Evolutionary conservation across 345 rosid genomes (phyloP), one percentile per base, ranked within the genome.

Genomic region (Rhodamnia argentea): DNA sequence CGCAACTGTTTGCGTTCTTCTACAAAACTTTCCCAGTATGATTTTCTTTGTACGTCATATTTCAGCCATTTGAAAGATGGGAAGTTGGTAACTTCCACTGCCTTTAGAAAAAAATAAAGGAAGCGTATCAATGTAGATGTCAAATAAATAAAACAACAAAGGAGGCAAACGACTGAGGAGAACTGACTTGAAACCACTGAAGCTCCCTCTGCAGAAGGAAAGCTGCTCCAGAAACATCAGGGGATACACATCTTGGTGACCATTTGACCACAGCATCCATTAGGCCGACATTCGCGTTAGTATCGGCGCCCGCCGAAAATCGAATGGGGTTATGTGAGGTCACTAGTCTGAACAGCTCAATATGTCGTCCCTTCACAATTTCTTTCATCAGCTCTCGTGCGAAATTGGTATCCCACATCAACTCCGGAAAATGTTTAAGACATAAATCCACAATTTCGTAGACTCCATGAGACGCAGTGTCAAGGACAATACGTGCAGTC

Each of bases 321-420:
- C 10, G 40, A 27, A 60, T 0, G 22, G 22, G 18, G 10, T 7
- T 0, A 3, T 0, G 11, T 62, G 0, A 0, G 0, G 0, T 7
- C 22, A 62, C 3, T 29, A 29, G 42, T 62, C 75, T 62, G 29
- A 3, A 15, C 42, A 62, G 29, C 0, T 62, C 75, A 7, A 62
- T 10, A 18, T 62, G 75, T 2, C 75, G 75, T 62, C 75, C 42
- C 23, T 62, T 0, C 23, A 62, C 0, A 15, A 62, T 4, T 62
- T 62, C 2, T 3, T 0, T 1, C 0, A 0, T 0, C 0, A 62
- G 22, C 3, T 6, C 0, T 3, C 0, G 0, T 29, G 1, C 2
- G 10, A 62, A 15, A 15, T 15, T 0, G 2, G 1, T 0, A 15
- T 62, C 10, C 75, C 75, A 62, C 42, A 62, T 3, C 42, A 29